These are phyloP conservation scores for Ophiosphaerella narmari DNA, from an alignment of 2,329 filamentous ascomycete species.

Conservation along the genomic window DNA sequence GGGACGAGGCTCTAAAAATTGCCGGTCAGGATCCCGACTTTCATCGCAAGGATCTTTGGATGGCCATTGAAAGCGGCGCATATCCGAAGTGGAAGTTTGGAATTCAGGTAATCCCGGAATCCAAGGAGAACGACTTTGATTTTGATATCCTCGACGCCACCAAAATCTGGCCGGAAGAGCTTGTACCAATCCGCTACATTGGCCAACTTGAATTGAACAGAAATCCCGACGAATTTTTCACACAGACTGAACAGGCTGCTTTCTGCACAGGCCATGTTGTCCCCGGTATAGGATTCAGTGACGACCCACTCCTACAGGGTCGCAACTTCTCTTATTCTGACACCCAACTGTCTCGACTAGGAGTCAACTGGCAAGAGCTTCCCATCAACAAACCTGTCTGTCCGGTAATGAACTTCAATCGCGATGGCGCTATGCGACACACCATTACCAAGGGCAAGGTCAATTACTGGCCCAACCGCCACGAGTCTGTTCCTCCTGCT, in stretches of 20 bases:
- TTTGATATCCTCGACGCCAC: constrained; percentile 86
- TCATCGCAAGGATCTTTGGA: constrained; percentile 75
- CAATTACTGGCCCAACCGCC: constrained; percentile 82
- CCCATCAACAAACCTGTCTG: constrained; percentile 78
- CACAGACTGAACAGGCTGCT: constrained; percentile 80
- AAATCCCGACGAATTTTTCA: constrained; percentile 81
- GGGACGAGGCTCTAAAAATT: constrained; percentile 79
- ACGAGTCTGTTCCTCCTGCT: constrained; percentile 66
- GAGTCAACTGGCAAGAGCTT: constrained; percentile 75
- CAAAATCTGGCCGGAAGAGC: constrained; percentile 82
- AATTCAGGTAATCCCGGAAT: constrained; percentile 76
- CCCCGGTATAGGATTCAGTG: constrained; percentile 75
- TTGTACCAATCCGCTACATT: constrained; percentile 75
- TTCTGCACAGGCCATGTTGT: constrained; percentile 83
- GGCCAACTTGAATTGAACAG: constrained; percentile 79
- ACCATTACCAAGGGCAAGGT: constrained; percentile 73
- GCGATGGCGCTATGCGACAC: constrained; percentile 74
- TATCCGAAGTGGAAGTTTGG: constrained; percentile 82
- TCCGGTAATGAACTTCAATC: constrained; percentile 75
- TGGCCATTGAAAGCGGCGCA: constrained; percentile 72
- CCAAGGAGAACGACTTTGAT: constrained; percentile 75
- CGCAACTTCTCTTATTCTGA: constrained; percentile 72
- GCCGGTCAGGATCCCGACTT: constrained; percentile 70
- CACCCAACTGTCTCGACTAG: constrained; percentile 71
- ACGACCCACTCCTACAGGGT: constrained; percentile 75